phyloP scores from a whole-genome alignment of 2,329 filamentous ascomycete species.

The Verticillium nubilum region DNA sequence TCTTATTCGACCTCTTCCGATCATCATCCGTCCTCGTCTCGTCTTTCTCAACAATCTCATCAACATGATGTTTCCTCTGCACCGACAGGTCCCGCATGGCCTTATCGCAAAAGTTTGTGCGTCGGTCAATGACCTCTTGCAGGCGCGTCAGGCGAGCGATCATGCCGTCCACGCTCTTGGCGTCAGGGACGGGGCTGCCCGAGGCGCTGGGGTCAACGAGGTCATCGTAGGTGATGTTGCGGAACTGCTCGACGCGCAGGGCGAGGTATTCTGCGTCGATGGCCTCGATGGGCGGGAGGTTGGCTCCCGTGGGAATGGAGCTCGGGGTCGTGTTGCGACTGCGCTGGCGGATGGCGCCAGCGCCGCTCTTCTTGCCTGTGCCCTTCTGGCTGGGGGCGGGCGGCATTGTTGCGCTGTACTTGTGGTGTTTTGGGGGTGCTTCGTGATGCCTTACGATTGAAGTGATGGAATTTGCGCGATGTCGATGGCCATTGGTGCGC shows the following conservation, averaged over 20 bases:
- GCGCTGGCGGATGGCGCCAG: constrained; percentile 57
- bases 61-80: constrained; percentile 56
- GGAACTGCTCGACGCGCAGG: constrained; percentile 53
- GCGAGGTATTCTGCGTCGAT: constrained; percentile 63
- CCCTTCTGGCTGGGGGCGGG: constrained; percentile 55
- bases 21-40: constrained; percentile 42
- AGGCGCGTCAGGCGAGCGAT: constrained; percentile 60
- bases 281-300: constrained; percentile 48
- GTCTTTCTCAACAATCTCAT: constrained; percentile 43
- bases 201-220: constrained; percentile 58
- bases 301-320: constrained; percentile 42
- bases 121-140: constrained; percentile 60
- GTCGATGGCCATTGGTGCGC: background rate
- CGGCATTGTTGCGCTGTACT: constrained; percentile 40
- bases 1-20: constrained; percentile 58
- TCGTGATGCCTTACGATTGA: background rate
- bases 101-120: constrained; percentile 63
- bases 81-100: constrained; percentile 67
- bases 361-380: constrained; percentile 59
- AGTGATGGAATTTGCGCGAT: background rate
- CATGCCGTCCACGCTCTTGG: constrained; percentile 58
- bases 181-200: constrained; percentile 55
- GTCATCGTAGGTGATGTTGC: constrained; percentile 61
- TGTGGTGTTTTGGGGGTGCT: background rate
- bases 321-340: constrained; percentile 77